Evolutionary conservation across 148 eudicot genomes (phyloP).

Genomic region (Gaultheria prostrata): DNA sequence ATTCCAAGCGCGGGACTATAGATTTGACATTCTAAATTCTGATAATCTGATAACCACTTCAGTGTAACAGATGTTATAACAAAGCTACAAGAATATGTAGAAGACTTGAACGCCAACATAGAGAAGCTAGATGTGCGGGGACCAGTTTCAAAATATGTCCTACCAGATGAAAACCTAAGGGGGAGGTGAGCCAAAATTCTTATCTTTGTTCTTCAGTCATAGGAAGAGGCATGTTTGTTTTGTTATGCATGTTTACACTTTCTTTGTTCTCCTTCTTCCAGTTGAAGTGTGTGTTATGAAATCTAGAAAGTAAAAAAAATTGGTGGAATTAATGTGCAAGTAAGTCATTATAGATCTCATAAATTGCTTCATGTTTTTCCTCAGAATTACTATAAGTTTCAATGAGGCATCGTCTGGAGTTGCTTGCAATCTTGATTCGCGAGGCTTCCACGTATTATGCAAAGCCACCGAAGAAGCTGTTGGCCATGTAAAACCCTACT

Average conservation of each 20-base stretch:
- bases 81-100: slow-evolving; percentile 73
- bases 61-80: slow-evolving; percentile 74
- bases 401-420: slow-evolving; percentile 79
- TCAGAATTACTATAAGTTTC: slow-evolving; percentile 64
- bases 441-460: slow-evolving; percentile 86
- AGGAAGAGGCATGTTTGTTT: neutral
- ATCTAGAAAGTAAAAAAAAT: neutral
- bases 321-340: neutral
- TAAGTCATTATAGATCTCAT: neutral
- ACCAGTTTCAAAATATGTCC: slow-evolving; percentile 88
- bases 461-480: slow-evolving; percentile 95
- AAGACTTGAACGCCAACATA: slow-evolving; percentile 80
- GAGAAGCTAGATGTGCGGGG: slow-evolving; percentile 82
- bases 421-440: slow-evolving; percentile 91
- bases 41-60: slow-evolving; percentile 20
- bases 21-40: neutral
- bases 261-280: neutral
- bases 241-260: neutral
- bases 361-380: slow-evolving; percentile 8
- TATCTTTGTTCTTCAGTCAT: neutral
- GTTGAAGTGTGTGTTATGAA: neutral
- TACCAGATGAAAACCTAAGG: slow-evolving; percentile 75
- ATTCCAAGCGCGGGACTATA: neutral
- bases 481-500: slow-evolving; percentile 89
- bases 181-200: slow-evolving; percentile 66